These are phyloP conservation scores for Lentinula aciculospora DNA, from an alignment of 768 basidiomycete species.

Conservation along the genomic window DNA sequence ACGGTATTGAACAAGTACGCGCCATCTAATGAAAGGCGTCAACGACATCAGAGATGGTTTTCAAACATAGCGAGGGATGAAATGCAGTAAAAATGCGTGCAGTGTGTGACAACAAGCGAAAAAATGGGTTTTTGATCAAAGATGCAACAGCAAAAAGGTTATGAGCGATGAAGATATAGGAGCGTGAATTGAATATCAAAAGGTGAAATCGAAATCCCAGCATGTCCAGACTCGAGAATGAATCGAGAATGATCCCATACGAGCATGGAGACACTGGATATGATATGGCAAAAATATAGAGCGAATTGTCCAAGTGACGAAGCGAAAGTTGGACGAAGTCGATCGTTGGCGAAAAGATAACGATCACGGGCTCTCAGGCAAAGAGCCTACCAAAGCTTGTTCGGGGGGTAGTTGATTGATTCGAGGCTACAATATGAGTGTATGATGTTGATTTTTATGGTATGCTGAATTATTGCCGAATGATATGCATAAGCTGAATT, in stretches of 20 bases:
- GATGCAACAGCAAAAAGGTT: not conserved
- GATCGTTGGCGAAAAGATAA: not conserved
- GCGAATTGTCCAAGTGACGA: not conserved
- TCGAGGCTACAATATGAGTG: not conserved
- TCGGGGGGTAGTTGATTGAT: not conserved
- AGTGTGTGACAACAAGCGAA: not conserved
- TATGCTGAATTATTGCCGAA: conserved; percentile 6
- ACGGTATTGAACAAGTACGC: not conserved
- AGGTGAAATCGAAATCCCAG: not conserved
- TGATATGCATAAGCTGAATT: conserved; percentile 5
- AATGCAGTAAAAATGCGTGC: conserved; percentile 4
- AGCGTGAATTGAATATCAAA: not conserved
- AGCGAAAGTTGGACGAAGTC: not conserved
- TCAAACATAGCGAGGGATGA: not conserved
- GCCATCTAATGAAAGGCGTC: not conserved
- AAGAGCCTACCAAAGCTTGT: not conserved
- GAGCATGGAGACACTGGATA: not conserved
- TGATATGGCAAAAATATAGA: not conserved
- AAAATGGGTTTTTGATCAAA: not conserved
- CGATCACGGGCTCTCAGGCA: not conserved
- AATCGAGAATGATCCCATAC: not conserved
- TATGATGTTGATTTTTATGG: not conserved
- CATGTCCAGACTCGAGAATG: not conserved
- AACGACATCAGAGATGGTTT: not conserved
- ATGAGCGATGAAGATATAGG: not conserved